Percentiles rank a stretch among this genome's conserved stretches.
Evolutionary conservation across 2,329 filamentous ascomycete species (phyloP).

Genomic region (Sclerotinia minor): DNA sequence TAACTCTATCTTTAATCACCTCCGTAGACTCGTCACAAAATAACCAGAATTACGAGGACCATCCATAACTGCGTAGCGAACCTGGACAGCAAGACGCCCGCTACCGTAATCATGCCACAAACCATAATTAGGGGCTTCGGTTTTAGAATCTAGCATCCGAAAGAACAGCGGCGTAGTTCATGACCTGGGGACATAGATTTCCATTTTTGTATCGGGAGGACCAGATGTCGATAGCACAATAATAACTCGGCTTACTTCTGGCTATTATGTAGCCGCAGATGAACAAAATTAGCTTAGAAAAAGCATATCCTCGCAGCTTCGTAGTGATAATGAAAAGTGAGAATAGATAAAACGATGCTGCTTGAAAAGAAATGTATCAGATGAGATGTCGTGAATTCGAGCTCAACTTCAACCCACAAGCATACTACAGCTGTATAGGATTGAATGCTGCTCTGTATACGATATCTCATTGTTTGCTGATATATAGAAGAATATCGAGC

Average conservation of each 20-base stretch:
- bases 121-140: constrained; percentile 78
- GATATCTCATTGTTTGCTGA: neutral
- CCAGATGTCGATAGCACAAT: neutral
- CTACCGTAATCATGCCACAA: constrained; percentile 60
- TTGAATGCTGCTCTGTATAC: neutral
- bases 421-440: neutral
- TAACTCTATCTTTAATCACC: constrained; percentile 49
- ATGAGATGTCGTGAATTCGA: neutral
- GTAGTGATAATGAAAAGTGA: neutral
- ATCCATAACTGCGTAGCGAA: constrained; percentile 62
- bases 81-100: constrained; percentile 66
- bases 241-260: neutral
- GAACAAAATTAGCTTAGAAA: neutral
- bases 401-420: neutral
- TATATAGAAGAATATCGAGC: no score
- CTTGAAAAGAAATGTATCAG: neutral
- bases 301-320: neutral
- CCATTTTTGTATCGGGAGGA: neutral
- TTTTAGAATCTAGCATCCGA: constrained; percentile 48
- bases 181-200: constrained; percentile 14
- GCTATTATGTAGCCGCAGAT: neutral
- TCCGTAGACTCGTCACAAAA: constrained; percentile 74
- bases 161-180: constrained; percentile 5
- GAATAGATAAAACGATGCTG: neutral
- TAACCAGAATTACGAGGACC: constrained; percentile 62